phyloP scores from a whole-genome alignment of 345 rosid genomes.

The Citrus maxima region DNA sequence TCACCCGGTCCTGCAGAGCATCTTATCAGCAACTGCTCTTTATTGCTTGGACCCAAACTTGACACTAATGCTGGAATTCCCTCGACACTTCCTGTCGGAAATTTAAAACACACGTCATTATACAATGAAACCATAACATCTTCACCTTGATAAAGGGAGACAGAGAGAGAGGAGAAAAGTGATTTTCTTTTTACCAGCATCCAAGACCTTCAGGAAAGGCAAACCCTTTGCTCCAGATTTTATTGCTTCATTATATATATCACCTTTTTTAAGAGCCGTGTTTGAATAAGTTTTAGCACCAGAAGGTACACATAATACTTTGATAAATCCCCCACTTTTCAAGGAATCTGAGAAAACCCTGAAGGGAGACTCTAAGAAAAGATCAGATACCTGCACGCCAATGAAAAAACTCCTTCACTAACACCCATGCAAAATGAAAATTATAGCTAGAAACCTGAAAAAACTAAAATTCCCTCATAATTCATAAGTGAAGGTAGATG shows the following conservation, averaged over 20 bases:
- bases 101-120: not conserved
- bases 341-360: conserved; percentile 71
- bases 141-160: conserved; percentile 2
- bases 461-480: not conserved
- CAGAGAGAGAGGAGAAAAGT: conserved; percentile 4
- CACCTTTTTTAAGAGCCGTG: conserved; percentile 93
- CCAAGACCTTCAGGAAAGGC: conserved; percentile 86
- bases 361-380: conserved; percentile 65
- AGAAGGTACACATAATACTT: conserved; percentile 72
- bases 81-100: conserved; percentile 52
- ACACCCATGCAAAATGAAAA: not conserved
- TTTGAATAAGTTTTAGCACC: conserved; percentile 77
- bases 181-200: conserved; percentile 54
- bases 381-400: conserved; percentile 75
- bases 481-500: conserved; percentile 11
- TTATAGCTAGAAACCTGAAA: not conserved
- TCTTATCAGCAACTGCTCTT: conserved; percentile 45
- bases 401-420: not conserved
- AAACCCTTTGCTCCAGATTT: conserved; percentile 96
- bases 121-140: conserved; percentile 1
- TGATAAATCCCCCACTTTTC: conserved; percentile 70
- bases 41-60: conserved; percentile 52
- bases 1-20: conserved; percentile 82
- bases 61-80: conserved; percentile 77
- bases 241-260: conserved; percentile 72